These are phyloP conservation scores for Pistacia atlantica DNA, from an alignment of 345 rosid species.

Conservation along the genomic window DNA sequence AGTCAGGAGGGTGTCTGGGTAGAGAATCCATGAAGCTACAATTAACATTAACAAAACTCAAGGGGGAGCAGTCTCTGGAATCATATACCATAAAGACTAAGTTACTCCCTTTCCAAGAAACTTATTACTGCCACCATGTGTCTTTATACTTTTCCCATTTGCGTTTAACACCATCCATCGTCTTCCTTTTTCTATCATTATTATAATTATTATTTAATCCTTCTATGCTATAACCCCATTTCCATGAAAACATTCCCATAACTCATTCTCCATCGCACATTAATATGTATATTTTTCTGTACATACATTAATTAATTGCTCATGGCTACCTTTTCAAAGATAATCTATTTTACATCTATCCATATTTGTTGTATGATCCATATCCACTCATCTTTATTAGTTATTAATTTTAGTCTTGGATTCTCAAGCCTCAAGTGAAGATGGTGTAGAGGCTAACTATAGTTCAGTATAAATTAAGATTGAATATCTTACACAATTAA, in stretches of 20 bases:
- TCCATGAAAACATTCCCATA: background rate
- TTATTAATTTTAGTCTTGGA: no score
- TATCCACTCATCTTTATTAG: no score
- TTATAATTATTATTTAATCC: background rate
- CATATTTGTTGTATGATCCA: no score
- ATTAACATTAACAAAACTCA: background rate
- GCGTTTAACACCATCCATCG: background rate
- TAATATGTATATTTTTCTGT: no score
- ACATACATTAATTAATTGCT: no score
- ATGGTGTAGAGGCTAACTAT: no score
- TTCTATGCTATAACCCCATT: background rate
- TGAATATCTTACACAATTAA: no score
- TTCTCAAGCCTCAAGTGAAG: no score
- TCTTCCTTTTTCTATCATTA: background rate
- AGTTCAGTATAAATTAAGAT: no score
- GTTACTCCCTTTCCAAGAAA: conserved; percentile 8
- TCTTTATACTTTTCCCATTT: background rate
- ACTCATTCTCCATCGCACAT: no score
- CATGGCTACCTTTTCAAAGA: no score
- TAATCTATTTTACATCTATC: no score
- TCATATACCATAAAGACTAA: conserved; percentile 18
- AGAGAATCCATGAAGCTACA: conserved; percentile 25
- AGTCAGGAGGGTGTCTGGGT: conserved; percentile 11
- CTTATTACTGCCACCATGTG: background rate
- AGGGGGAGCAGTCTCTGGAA: conserved; percentile 9